Evolutionary conservation across 108 stramenopile species (phyloP).

Genomic region (Skeletonema menzelii): DNA sequence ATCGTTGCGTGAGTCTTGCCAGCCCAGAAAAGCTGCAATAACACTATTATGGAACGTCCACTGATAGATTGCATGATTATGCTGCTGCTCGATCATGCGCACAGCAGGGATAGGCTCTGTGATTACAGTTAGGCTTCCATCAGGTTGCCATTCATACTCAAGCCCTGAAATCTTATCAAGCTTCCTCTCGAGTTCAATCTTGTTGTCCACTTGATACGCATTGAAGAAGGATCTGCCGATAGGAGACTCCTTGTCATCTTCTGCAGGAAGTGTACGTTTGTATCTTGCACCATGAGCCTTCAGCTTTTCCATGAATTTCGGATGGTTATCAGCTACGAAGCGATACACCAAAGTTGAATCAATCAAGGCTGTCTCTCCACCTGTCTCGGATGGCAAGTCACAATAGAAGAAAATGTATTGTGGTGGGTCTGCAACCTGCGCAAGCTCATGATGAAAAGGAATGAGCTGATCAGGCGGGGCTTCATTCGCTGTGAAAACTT

Average conservation of each 20-base stretch:
- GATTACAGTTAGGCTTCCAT: slow-evolving; percentile 64
- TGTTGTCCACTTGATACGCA: slow-evolving; percentile 54
- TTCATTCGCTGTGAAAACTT: slow-evolving; percentile 83
- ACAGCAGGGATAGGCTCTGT: slow-evolving; percentile 73
- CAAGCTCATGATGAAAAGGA: slow-evolving; percentile 87
- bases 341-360: slow-evolving; percentile 72
- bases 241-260: slow-evolving; percentile 76
- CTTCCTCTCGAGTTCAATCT: slow-evolving; percentile 53
- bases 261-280: slow-evolving; percentile 70
- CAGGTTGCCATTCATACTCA: slow-evolving; percentile 68
- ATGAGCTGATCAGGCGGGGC: slow-evolving; percentile 76
- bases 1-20: slow-evolving; percentile 78
- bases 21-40: slow-evolving; percentile 82
- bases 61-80: slow-evolving; percentile 52
- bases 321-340: slow-evolving; percentile 53
- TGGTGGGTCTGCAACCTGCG: slow-evolving; percentile 74
- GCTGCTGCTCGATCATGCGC: slow-evolving; percentile 56
- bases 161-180: slow-evolving; percentile 57
- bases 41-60: slow-evolving; percentile 67
- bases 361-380: slow-evolving; percentile 84
- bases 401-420: slow-evolving; percentile 81
- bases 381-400: slow-evolving; percentile 63
- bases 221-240: slow-evolving; percentile 82
- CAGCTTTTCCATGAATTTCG: slow-evolving; percentile 64
- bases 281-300: slow-evolving; percentile 59